Evolutionary conservation across 306 rosid species (phyloP), one percentile per base, ranked within the genome.

Genomic region (Quercus parvula): DNA sequence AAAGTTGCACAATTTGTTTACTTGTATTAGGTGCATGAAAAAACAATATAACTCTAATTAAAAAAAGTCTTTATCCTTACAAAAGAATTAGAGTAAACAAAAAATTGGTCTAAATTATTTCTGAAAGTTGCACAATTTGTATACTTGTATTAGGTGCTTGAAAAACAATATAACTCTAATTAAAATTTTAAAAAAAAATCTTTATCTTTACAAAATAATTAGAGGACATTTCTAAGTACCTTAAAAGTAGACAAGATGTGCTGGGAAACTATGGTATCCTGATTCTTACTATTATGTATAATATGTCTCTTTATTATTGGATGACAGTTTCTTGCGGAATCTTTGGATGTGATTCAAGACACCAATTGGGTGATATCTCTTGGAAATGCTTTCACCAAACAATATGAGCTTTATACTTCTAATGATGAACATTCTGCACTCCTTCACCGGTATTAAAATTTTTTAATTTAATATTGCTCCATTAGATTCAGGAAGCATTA

Each of bases 311-410:
- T 74, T 84, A 73, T 80, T 81, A 78, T 90, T 81, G 80, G 80
- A 59, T 79, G 74, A 77, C 90, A 95, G 99, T 95, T 95, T 84
- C 93, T 95, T 79, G 91, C 99, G 68, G 98, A 95, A 84, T 95
- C 99, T 79, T 90, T 95, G 88, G 97, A 95, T 79, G 95, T 92
- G 77, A 91, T 91, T 87, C 97, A 95, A 87, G 99, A 95, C 77
- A 82, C 84, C 33, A 86, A 85, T 78, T 95, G 99, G 99, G 82
- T 86, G 78, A 92, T 89, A 87, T 86, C 98, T 87, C 94, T 92
- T 81, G 98, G 99, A 81, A 89, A 91, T 89, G 86, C 90, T 79
- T 88, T 95, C 83, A 87, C 94, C 85, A 84, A 82, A 75, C 97
- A 95, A 79, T 95, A 92, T 89, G 97, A 91, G 70, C 99, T 92